Evolutionary conservation across 768 basidiomycete species (phyloP).

Genomic region (Paxillus involutus): DNA sequence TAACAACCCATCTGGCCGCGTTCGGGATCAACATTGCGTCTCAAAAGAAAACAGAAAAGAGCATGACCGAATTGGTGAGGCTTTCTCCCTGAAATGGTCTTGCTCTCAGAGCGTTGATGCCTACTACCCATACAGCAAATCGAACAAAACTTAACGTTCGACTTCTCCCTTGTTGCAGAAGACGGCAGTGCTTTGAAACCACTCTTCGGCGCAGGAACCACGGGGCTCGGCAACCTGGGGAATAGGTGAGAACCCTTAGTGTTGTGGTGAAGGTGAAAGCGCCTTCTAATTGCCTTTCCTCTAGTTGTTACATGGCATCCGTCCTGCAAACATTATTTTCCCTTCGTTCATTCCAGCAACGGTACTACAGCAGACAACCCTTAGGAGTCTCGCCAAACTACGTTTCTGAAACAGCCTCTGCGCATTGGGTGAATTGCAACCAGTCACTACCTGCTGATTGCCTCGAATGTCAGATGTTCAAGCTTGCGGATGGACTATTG

Average conservation of each 20-base stretch:
- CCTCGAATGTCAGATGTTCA: constrained; percentile 93
- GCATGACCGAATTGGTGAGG: constrained; percentile 89
- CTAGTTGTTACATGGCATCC: constrained; percentile 96
- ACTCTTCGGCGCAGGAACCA: constrained; percentile 84
- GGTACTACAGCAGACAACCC: constrained; percentile 51
- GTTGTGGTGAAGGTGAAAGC: not conserved
- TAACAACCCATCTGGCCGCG: constrained; percentile 68
- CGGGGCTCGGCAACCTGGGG: constrained; percentile 89
- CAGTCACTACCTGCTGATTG: constrained; percentile 77
- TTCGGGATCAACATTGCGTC: constrained; percentile 87
- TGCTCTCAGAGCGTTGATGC: not conserved
- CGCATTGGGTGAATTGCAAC: constrained; percentile 63
- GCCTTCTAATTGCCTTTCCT: not conserved
- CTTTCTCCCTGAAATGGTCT: not conserved
- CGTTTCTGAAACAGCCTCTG: constrained; percentile 31
- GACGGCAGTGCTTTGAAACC: constrained; percentile 87
- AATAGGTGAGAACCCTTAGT: constrained; percentile 59
- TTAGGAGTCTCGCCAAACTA: constrained; percentile 7
- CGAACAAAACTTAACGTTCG: constrained; percentile 93
- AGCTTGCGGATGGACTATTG: constrained; percentile 88
- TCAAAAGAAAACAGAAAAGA: constrained; percentile 92
- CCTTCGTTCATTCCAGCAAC: constrained; percentile 69
- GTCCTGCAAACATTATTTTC: constrained; percentile 86
- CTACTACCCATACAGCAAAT: constrained; percentile 64
- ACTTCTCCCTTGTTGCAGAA: constrained; percentile 87